Evolutionary conservation across 257 asterid species (phyloP).

Genomic region (Salvia hispanica): DNA sequence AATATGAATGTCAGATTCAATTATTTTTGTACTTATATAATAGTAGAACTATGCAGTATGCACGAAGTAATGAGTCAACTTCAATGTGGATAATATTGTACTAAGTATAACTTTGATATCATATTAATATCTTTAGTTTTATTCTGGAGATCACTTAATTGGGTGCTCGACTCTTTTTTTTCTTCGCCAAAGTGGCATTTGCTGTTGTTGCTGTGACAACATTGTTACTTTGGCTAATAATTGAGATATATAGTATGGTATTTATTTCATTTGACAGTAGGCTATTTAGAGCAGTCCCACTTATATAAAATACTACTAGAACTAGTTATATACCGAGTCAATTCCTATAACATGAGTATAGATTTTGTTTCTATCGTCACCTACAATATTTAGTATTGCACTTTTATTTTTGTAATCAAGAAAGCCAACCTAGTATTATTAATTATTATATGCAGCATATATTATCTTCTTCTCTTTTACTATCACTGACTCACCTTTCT

Average conservation of each 20-base stretch:
- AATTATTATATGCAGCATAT: too few relatives aligned
- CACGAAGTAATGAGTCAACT: too few relatives aligned
- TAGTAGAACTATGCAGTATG: too few relatives aligned
- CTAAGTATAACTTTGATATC: not conserved
- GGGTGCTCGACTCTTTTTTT: slow-evolving; percentile 14
- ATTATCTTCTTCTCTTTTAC: slow-evolving; percentile 18
- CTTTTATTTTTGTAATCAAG: too few relatives aligned
- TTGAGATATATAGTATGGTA: slow-evolving; percentile 2
- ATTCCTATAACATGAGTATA: not conserved
- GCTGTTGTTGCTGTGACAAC: not conserved
- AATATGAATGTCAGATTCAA: too few relatives aligned
- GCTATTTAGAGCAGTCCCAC: slow-evolving; percentile 11
- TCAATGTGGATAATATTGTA: too few relatives aligned
- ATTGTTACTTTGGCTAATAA: slow-evolving; percentile 13
- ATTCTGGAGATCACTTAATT: slow-evolving; percentile 7
- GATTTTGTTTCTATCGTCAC: too few relatives aligned
- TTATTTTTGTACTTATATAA: too few relatives aligned
- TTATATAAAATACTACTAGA: not conserved
- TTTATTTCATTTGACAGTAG: not conserved
- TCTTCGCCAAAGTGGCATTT: slow-evolving; percentile 8
- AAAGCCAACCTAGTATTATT: too few relatives aligned
- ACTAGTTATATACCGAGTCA: not conserved
- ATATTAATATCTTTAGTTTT: not conserved
- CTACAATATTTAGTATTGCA: too few relatives aligned
- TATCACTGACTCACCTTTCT: slow-evolving; percentile 26